phyloP scores from a whole-genome alignment of 2,329 filamentous ascomycete species.

The Ceratocystis cubensis region DNA sequence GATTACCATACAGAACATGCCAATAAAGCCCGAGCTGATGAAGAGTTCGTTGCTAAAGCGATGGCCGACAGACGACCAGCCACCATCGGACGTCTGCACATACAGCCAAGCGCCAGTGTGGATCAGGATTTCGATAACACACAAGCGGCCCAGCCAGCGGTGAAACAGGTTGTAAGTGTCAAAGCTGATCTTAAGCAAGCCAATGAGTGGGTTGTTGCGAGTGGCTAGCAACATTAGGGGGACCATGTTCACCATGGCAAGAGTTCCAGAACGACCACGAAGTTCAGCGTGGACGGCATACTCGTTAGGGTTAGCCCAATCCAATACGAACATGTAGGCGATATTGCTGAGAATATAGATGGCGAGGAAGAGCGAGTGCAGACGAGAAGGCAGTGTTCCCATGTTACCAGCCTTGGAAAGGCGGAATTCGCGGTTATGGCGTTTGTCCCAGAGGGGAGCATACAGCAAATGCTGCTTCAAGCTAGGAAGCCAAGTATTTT shows the following conservation, averaged over 20 bases:
- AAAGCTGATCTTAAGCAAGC: slow-evolving; percentile 59
- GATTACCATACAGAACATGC: slow-evolving; percentile 47
- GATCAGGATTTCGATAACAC: slow-evolving; percentile 53
- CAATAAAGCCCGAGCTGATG: slow-evolving; percentile 52
- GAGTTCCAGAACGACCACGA: slow-evolving; percentile 56
- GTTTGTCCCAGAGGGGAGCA: slow-evolving; percentile 51
- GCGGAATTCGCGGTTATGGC: slow-evolving; percentile 55
- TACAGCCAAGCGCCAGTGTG: slow-evolving; percentile 62
- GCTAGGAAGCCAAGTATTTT: slow-evolving; percentile 48
- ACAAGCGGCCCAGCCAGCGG: slow-evolving; percentile 67
- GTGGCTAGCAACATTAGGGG: slow-evolving; percentile 63
- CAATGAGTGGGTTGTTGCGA: slow-evolving; percentile 67
- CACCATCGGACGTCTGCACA: slow-evolving; percentile 54
- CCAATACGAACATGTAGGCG: slow-evolving; percentile 48
- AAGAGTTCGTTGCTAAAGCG: slow-evolving; percentile 49
- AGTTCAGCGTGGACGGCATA: slow-evolving; percentile 50
- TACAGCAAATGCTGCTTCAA: slow-evolving; percentile 49
- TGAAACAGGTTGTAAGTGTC: slow-evolving; percentile 75
- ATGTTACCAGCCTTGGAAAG: slow-evolving; percentile 47
- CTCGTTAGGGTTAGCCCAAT: slow-evolving; percentile 45
- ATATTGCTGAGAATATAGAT: slow-evolving; percentile 49
- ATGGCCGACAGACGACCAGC: slow-evolving; percentile 44
- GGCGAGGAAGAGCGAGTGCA: slow-evolving; percentile 46
- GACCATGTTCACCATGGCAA: slow-evolving; percentile 64
- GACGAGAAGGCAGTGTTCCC: slow-evolving; percentile 53